Evolutionary conservation across 2,329 filamentous ascomycete species (phyloP).

Genomic region (Fusarium sp.): DNA sequence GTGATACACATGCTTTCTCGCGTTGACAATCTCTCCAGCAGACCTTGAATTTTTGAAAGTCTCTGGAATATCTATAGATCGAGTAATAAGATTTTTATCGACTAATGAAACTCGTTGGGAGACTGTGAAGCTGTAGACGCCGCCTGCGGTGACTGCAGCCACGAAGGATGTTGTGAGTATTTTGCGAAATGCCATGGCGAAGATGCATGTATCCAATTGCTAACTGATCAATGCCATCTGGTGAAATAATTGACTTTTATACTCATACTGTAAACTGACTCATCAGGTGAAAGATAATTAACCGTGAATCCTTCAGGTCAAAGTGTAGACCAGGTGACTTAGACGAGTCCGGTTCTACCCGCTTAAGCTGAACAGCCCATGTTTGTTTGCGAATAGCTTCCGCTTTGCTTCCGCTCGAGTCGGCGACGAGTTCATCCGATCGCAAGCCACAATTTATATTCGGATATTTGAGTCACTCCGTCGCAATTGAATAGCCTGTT

Average conservation of each 20-base stretch:
- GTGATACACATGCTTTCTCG: conserved; percentile 19
- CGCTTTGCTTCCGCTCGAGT: background rate
- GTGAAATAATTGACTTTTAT: background rate
- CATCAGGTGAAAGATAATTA: background rate
- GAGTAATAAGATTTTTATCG: conserved; percentile 31
- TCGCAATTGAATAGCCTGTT: background rate
- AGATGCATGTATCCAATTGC: background rate
- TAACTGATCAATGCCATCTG: background rate
- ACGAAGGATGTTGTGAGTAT: conserved; percentile 28
- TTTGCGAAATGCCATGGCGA: conserved; percentile 28
- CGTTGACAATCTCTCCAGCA: conserved; percentile 45
- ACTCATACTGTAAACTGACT: background rate
- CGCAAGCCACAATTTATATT: background rate
- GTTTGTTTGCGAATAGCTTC: background rate
- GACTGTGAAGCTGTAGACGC: conserved; percentile 33
- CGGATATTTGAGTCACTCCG: background rate
- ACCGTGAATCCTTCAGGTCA: background rate
- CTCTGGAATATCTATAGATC: conserved; percentile 31
- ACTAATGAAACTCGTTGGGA: conserved; percentile 17
- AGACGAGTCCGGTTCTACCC: conserved; percentile 1
- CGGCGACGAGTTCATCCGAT: background rate
- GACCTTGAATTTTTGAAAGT: conserved; percentile 42
- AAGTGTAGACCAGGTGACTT: background rate
- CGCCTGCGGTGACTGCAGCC: conserved; percentile 19
- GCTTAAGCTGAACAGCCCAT: background rate